Percentiles rank a stretch among this genome's conserved stretches.
These are phyloP conservation scores for Ceratocystis alfenasii DNA, from an alignment of 2,329 filamentous ascomycete genomes.

Conservation along the genomic window DNA sequence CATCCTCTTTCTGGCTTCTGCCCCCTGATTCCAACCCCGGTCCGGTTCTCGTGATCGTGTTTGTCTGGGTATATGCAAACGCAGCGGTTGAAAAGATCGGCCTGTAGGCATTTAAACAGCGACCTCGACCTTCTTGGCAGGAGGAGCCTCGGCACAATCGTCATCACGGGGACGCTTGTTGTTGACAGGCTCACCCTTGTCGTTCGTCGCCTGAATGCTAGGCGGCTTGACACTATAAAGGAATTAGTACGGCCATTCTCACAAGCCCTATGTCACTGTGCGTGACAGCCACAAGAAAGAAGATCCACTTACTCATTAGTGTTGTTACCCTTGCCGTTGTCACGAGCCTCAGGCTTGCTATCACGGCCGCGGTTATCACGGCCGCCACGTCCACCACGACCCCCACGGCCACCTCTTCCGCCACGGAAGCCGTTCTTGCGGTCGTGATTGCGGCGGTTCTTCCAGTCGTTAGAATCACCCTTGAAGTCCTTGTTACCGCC, in stretches of 20 bases:
- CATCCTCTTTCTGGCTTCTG: neutral
- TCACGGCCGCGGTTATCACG: slow-evolving; percentile 27
- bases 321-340: slow-evolving; percentile 26
- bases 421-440: slow-evolving; percentile 47
- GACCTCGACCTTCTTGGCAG: slow-evolving; percentile 51
- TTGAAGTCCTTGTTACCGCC: slow-evolving; percentile 28
- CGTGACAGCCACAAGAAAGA: neutral
- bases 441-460: slow-evolving; percentile 50
- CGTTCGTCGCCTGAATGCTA: slow-evolving; percentile 37
- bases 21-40: neutral
- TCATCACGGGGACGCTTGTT: slow-evolving; percentile 47
- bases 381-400: slow-evolving; percentile 33
- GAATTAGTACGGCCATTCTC: slow-evolving; percentile 12
- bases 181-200: slow-evolving; percentile 32
- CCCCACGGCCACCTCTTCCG: slow-evolving; percentile 34
- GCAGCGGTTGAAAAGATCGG: neutral
- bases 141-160: slow-evolving; percentile 34
- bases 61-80: slow-evolving; percentile 1
- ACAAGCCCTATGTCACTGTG: slow-evolving; percentile 17
- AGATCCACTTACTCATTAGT: slow-evolving; percentile 29
- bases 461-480: slow-evolving; percentile 48
- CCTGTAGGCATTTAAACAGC: slow-evolving; percentile 24
- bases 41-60: neutral
- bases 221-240: slow-evolving; percentile 30
- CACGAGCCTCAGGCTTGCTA: slow-evolving; percentile 21